Evolutionary conservation across 1,284 basidiomycete genomes (phyloP), one percentile per base, ranked within the genome.

Genomic region (Chiua sp.): DNA sequence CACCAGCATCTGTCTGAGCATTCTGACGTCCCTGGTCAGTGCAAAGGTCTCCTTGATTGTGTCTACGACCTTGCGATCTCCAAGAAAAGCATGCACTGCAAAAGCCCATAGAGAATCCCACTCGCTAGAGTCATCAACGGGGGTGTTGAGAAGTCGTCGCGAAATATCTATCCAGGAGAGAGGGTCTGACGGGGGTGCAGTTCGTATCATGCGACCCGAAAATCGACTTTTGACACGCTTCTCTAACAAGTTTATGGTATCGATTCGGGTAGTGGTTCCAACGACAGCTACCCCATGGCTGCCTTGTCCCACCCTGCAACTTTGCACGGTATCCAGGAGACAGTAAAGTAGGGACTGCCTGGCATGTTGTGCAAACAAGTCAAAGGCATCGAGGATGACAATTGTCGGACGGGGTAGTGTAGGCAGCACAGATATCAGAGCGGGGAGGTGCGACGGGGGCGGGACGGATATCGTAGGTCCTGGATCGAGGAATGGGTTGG

Each of bases 141-240:
- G 61, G 15, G 78, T 70, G 55, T 59, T 75, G 39, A 94, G 73
- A 3, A 82, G 75, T 11, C 68, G 70, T 59, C 76, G 77, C 6
- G 84, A 72, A 7, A 88, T 66, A 15, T 66, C 69, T 8, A 83
- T 72, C 87, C 91, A 94, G 30, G 78, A 74, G 8, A 79, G 70
- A 6, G 87, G 63, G 15, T 76, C 77, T 8, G 79, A 69, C 0
- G 89, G 86, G 23, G 88, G 84, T 0, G 86, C 81, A 10, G 93
- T 88, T 55, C 93, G 85, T 64, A 96, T 82, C 68, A 95, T 92
- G 53, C 96, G 83, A 42, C 94, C 94, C 7, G 95, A 97, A 77
- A 98, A 98, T 8, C 96, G 87, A 65, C 94, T 97, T 76, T 98
- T 97, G 54, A 98, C 96, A 51, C 96, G 84, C 73, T 98, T 98